Percentiles rank a stretch among this genome's conserved stretches.
These are phyloP conservation scores for Boletus barrowsii DNA, from an alignment of 768 basidiomycete species.

Conservation along the genomic window DNA sequence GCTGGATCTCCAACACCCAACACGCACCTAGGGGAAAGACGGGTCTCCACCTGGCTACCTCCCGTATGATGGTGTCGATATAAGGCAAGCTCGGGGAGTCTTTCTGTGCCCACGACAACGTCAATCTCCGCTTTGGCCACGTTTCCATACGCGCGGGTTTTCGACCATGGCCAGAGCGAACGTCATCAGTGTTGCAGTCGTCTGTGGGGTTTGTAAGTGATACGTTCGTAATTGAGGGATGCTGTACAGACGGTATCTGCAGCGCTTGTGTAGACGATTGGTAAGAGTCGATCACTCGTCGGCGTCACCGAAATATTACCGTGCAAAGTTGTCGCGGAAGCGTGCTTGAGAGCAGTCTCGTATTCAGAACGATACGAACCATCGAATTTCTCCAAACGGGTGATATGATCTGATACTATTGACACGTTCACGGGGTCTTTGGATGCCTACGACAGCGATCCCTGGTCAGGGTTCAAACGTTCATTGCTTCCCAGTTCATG, in stretches of 20 bases:
- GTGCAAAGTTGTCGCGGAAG: not conserved
- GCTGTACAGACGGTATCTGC: not conserved
- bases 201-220: not conserved
- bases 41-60: not conserved
- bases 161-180: not conserved
- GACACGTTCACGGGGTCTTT: not conserved
- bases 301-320: not conserved
- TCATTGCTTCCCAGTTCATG: not conserved
- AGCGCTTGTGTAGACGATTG: not conserved
- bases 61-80: not conserved
- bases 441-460: not conserved
- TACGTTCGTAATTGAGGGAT: too few species aligned
- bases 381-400: not conserved
- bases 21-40: not conserved
- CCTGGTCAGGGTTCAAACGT: too few species aligned
- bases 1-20: too few species aligned
- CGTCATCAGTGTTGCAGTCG: not conserved
- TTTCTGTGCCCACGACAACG: not conserved
- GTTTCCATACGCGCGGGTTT: not conserved
- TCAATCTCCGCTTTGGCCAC: not conserved
- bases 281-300: not conserved
- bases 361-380: not conserved
- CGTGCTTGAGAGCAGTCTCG: not conserved
- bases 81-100: not conserved
- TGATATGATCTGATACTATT: not conserved